A percentile compares a stretch with the other conserved stretches of the same genome.
These are phyloP conservation scores for Microcos paniculata DNA, from an alignment of 345 rosid genomes.

Conservation along the genomic window DNA sequence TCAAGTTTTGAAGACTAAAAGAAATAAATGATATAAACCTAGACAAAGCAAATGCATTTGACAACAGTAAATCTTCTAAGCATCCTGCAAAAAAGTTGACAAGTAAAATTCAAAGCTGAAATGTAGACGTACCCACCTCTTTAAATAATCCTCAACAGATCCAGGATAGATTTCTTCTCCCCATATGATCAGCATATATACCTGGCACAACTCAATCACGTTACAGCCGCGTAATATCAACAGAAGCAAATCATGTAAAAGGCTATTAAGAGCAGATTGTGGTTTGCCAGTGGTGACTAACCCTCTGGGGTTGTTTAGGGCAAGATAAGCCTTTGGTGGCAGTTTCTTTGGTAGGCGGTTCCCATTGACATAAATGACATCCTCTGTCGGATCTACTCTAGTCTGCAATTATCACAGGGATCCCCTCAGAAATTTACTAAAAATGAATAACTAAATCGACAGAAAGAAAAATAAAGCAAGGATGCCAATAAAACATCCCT, in stretches of 20 bases:
- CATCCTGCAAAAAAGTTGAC: not conserved
- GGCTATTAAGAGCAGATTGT: slow-evolving; percentile 1
- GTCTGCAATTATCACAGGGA: slow-evolving; percentile 50
- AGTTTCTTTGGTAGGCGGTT: slow-evolving; percentile 81
- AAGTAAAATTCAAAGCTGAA: slow-evolving; percentile 7
- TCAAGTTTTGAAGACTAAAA: not conserved
- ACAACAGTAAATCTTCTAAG: not conserved
- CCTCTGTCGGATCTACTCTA: slow-evolving; percentile 79
- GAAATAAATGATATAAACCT: not conserved
- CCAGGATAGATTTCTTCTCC: slow-evolving; percentile 68
- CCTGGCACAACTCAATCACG: slow-evolving; percentile 40
- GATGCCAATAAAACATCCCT: not conserved
- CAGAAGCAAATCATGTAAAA: not conserved
- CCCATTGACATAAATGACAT: slow-evolving; percentile 84
- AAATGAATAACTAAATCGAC: not conserved
- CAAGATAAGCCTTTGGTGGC: slow-evolving; percentile 88
- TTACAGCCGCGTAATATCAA: not conserved
- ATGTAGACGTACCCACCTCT: slow-evolving; percentile 60
- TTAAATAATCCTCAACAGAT: slow-evolving; percentile 64
- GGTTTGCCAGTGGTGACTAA: slow-evolving; percentile 30
- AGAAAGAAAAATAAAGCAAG: not conserved
- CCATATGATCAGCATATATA: slow-evolving; percentile 94
- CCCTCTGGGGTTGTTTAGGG: slow-evolving; percentile 99
- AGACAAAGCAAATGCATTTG: not conserved
- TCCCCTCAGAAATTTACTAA: not conserved